A percentile compares a stretch with the other conserved stretches of the same genome.
Conservation (phyloP, 2,329 filamentous ascomycete species). For the Monosporascus sp. region DNA sequence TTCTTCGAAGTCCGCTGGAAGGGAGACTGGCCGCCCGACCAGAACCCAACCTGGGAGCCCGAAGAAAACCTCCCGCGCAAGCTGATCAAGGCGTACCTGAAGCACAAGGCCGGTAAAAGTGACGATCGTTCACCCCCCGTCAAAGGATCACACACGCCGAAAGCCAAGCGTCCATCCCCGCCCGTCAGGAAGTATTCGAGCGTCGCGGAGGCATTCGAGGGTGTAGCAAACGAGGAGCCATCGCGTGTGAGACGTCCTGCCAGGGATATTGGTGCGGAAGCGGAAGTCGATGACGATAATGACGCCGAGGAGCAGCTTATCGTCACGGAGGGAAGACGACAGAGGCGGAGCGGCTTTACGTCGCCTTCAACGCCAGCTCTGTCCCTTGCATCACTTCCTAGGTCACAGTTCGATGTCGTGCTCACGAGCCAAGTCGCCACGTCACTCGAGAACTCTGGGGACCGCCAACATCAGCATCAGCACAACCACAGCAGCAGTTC, state of each 20-base stretch:
- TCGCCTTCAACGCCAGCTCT: background rate
- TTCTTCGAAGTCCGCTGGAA: constrained; percentile 52
- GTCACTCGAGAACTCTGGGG: background rate
- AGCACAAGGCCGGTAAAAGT: constrained; percentile 22
- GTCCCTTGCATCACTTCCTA: background rate
- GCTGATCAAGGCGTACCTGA: constrained; percentile 39
- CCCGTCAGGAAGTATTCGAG: constrained; percentile 26
- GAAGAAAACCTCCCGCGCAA: constrained; percentile 41
- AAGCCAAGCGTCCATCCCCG: background rate
- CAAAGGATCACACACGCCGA: background rate
- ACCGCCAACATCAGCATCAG: background rate
- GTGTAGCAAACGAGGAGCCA: constrained; percentile 12
- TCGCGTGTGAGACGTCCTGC: background rate
- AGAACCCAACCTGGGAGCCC: constrained; percentile 57
- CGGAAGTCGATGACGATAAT: background rate
- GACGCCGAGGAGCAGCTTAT: constrained; percentile 13
- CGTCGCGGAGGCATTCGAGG: constrained; percentile 29
- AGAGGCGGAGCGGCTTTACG: background rate
- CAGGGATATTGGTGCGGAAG: background rate
- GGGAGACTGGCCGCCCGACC: constrained; percentile 50
- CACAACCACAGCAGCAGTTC: background rate
- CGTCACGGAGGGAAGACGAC: constrained; percentile 9
- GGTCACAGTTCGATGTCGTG: background rate
- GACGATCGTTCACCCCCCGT: background rate
- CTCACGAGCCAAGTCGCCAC: constrained; percentile 5